A percentile compares a stretch with the other conserved stretches of the same genome.
Conservation (phyloP, 257 asterid genomes). For the Solanum sejunctum region DNA sequence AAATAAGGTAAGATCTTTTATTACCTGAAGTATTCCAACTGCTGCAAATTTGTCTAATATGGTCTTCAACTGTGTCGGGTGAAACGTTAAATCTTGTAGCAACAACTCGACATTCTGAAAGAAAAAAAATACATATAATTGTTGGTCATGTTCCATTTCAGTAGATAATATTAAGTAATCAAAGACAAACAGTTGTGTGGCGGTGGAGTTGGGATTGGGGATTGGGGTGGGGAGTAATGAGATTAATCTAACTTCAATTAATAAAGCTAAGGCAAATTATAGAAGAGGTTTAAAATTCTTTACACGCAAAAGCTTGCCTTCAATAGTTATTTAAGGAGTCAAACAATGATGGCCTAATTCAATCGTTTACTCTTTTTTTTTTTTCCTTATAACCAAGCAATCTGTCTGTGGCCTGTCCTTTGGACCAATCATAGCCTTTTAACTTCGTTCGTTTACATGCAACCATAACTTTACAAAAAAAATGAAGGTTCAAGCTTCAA, state of each 20-base stretch:
- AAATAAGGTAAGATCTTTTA: not conserved
- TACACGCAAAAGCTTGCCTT: not conserved
- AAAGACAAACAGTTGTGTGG: not conserved
- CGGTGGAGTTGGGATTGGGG: not conserved
- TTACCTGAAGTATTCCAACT: constrained; percentile 89
- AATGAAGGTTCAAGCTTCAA: not conserved
- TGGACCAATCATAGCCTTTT: too few species aligned
- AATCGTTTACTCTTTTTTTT: not conserved
- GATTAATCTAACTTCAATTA: not conserved
- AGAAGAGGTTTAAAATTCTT: not conserved
- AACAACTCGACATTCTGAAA: constrained; percentile 46
- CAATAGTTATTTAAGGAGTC: not conserved
- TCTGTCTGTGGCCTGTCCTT: too few species aligned
- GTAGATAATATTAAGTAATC: not conserved
- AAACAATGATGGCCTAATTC: not conserved
- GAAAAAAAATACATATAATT: not conserved
- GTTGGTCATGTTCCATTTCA: not conserved
- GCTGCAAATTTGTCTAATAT: constrained; percentile 84
- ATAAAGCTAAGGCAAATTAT: not conserved
- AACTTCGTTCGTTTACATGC: not conserved
- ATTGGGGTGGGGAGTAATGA: not conserved
- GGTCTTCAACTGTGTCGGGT: constrained; percentile 52
- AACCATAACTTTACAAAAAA: not conserved
- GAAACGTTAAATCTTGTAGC: constrained; percentile 45
- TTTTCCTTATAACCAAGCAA: too few species aligned